These are phyloP conservation scores for Dalechampia spathulata DNA, from an alignment of 441 rosid genomes.

Conservation along the genomic window DNA sequence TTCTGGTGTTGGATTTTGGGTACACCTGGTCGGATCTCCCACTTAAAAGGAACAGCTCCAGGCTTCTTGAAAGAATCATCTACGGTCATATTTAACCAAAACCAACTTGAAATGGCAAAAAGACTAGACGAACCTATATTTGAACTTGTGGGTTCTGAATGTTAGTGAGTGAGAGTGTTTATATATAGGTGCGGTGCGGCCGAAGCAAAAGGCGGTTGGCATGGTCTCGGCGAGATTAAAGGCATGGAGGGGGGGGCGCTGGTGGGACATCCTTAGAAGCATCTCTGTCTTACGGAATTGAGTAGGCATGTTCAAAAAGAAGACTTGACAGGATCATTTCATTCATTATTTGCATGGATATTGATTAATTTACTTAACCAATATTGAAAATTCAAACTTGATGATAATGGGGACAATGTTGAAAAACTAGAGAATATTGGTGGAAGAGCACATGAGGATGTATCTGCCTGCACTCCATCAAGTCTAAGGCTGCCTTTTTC, in stretches of 20 bases:
- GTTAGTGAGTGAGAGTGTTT: neutral
- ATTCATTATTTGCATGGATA: no score
- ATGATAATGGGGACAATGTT: no score
- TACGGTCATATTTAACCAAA: conserved; percentile 27
- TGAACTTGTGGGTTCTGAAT: no score
- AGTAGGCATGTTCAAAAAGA: conserved; percentile 11
- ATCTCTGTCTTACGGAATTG: conserved; percentile 28
- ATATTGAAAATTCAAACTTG: conserved; percentile 5
- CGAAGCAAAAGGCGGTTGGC: conserved; percentile 4
- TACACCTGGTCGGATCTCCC: conserved; percentile 98
- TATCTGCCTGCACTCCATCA: no score
- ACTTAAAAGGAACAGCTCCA: conserved; percentile 79
- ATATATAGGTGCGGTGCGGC: conserved; percentile 19
- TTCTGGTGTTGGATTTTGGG: conserved; percentile 54
- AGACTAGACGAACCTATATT: no score
- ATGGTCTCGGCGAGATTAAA: conserved; percentile 49
- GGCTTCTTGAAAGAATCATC: conserved; percentile 74
- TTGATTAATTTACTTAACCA: no score
- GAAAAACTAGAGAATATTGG: no score
- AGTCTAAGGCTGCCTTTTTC: no score
- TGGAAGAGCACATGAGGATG: no score
- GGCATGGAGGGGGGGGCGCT: conserved; percentile 51
- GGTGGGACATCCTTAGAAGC: conserved; percentile 34
- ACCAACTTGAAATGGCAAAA: neutral
- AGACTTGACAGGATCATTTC: no score